Conservation (phyloP, 2,329 filamentous ascomycete genomes). For the Juglanconis juglandina region DNA sequence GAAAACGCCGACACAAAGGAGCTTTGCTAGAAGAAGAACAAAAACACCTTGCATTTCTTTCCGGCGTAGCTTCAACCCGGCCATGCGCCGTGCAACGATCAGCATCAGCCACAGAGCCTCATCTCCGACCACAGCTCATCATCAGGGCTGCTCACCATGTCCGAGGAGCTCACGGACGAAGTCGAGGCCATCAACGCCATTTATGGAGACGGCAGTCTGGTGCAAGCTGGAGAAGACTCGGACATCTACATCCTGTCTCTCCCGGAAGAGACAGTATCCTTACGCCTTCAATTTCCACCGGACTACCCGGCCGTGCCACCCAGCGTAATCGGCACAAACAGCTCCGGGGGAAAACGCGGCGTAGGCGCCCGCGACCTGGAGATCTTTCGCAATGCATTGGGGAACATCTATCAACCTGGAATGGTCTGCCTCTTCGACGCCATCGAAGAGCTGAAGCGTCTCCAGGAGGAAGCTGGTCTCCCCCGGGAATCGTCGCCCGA, state of each 20-base stretch:
- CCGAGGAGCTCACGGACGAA: constrained; percentile 66
- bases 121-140: neutral
- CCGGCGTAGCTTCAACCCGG: too few relatives aligned
- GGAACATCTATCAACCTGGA: constrained; percentile 66
- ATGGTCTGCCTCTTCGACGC: constrained; percentile 87
- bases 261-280: constrained; percentile 54
- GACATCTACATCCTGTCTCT: constrained; percentile 62
- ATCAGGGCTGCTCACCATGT: constrained; percentile 35
- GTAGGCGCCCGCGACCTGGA: constrained; percentile 69
- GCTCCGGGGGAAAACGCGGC: constrained; percentile 68
- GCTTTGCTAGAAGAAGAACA: too few relatives aligned
- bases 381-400: constrained; percentile 64
- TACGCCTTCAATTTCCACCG: constrained; percentile 65
- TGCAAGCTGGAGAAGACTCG: constrained; percentile 34
- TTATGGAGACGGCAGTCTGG: constrained; percentile 66
- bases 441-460: constrained; percentile 67
- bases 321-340: constrained; percentile 72
- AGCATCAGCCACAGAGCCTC: neutral
- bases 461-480: constrained; percentile 30
- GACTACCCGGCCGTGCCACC: constrained; percentile 75
- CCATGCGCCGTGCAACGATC: neutral
- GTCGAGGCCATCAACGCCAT: constrained; percentile 81
- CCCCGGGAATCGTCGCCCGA: constrained; percentile 21
- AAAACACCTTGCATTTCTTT: too few relatives aligned
- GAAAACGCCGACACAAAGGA: too few relatives aligned